A percentile compares a stretch with the other conserved stretches of the same genome.
Conservation (phyloP, 441 rosid species). For the Breynia disticha region DNA sequence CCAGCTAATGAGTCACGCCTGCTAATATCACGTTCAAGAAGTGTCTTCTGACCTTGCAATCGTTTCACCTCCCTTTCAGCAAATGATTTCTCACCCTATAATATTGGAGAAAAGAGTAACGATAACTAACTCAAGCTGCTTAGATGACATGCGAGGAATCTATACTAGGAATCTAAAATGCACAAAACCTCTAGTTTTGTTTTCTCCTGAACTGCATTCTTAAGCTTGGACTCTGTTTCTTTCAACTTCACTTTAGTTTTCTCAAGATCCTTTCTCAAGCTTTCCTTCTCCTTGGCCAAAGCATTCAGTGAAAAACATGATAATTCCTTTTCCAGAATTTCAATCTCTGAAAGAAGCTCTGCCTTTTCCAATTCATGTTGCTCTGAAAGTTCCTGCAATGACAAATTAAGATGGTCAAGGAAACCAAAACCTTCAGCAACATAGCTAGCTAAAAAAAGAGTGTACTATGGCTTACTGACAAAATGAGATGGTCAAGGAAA, state of each 20-base stretch:
- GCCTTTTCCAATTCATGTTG: conserved; percentile 47
- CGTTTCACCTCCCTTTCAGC: conserved; percentile 75
- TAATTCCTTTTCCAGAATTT: conserved; percentile 63
- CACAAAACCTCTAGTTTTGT: conserved; percentile 83
- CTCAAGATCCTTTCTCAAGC: conserved; percentile 75
- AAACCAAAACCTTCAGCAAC: too few relatives aligned
- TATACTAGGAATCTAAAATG: conserved; percentile 3
- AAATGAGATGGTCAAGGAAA: conserved; percentile 7
- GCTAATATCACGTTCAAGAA: conserved; percentile 78
- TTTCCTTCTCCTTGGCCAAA: conserved; percentile 71
- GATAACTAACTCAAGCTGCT: conserved; percentile 4
- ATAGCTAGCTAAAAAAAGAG: too few relatives aligned
- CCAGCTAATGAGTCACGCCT: conserved; percentile 74
- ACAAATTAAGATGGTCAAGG: conserved; percentile 11
- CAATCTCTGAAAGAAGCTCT: conserved; percentile 47
- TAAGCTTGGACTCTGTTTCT: conserved; percentile 80
- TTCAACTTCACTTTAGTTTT: conserved; percentile 69
- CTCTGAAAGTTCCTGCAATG: conserved; percentile 44
- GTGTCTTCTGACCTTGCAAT: conserved; percentile 63
- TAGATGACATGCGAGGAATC: conserved; percentile 6
- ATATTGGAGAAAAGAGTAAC: conserved; percentile 1
- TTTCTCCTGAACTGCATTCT: conserved; percentile 79
- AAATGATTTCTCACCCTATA: conserved; percentile 81
- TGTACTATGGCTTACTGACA: conserved; percentile 4
- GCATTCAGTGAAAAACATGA: conserved; percentile 47